These are phyloP conservation scores for Malassezia sympodialis DNA, from an alignment of 1,284 basidiomycete genomes.

Conservation along the genomic window DNA sequence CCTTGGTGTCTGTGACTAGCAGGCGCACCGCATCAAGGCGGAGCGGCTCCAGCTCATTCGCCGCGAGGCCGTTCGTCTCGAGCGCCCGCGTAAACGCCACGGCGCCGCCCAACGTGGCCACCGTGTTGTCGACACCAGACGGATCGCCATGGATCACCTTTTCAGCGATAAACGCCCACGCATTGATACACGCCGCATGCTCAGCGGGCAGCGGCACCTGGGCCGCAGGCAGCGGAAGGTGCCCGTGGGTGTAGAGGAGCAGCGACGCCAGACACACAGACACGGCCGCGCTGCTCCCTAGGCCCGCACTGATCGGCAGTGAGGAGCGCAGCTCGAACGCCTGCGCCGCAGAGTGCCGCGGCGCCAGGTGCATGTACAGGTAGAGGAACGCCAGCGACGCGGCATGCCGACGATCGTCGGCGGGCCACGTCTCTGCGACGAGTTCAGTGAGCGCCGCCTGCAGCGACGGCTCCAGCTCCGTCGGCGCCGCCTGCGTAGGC, in stretches of 20 bases:
- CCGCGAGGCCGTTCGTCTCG: constrained; percentile 54
- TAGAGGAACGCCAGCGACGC: constrained; percentile 82
- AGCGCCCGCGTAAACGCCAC: constrained; percentile 77
- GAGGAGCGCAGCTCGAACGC: constrained; percentile 76
- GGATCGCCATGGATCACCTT: constrained; percentile 97
- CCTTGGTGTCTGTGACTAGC: constrained; percentile 81
- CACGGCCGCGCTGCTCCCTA: constrained; percentile 93
- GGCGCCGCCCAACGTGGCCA: constrained; percentile 84
- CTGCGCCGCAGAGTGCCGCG: constrained; percentile 58
- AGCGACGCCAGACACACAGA: constrained; percentile 75
- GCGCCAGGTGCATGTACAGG: constrained; percentile 71
- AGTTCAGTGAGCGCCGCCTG: constrained; percentile 25
- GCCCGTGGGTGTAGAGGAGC: constrained; percentile 55
- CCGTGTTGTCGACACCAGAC: constrained; percentile 92
- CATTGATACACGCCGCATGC: constrained; percentile 69
- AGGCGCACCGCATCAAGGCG: constrained; percentile 61
- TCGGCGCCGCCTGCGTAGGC: constrained; percentile 53
- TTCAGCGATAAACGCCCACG: constrained; percentile 88
- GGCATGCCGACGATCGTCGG: constrained; percentile 50
- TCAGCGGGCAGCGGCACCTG: constrained; percentile 17
- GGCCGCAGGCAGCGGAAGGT: constrained; percentile 54
- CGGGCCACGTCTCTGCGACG: constrained; percentile 29
- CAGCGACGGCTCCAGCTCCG: constrained; percentile 49
- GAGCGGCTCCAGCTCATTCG: constrained; percentile 67
- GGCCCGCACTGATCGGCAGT: constrained; percentile 95